Conservation (phyloP, 176 grass and related monocot species). For the Dendrocalamus sinicus region DNA sequence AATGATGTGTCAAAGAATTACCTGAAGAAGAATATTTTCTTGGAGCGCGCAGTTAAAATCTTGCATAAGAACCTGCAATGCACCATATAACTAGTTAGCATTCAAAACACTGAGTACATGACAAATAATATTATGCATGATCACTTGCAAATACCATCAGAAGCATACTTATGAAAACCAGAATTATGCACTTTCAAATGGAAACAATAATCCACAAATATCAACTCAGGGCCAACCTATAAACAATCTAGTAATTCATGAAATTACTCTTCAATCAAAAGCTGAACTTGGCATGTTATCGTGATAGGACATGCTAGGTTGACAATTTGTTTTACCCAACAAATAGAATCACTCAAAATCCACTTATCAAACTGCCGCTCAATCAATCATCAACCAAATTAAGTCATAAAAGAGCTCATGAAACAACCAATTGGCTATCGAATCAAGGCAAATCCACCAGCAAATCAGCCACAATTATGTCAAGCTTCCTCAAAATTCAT, state of each 20-base stretch:
- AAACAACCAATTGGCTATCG: conserved; percentile 8
- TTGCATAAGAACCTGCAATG: conserved; percentile 77
- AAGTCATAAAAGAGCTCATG: background rate
- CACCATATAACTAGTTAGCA: conserved; percentile 11
- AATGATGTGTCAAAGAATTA: conserved; percentile 36
- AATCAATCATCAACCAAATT: conserved; percentile 18
- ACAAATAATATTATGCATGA: background rate
- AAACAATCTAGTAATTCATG: background rate
- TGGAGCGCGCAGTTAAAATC: conserved; percentile 96
- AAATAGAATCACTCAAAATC: background rate
- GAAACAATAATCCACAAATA: conserved; percentile 23
- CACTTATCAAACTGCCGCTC: background rate
- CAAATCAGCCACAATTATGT: background rate
- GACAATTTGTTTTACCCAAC: background rate
- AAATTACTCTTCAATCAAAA: conserved; percentile 34
- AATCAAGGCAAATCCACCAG: conserved; percentile 7
- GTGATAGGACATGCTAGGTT: background rate
- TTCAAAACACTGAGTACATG: conserved; percentile 25
- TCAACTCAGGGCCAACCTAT: background rate
- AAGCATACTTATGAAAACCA: conserved; percentile 6
- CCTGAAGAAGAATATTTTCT: conserved; percentile 98
- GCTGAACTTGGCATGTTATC: conserved; percentile 10
- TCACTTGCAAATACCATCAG: conserved; percentile 5
- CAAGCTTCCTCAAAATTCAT: background rate
- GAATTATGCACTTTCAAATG: conserved; percentile 21